Conservation (phyloP, 2,329 filamentous ascomycete species). For the Claviceps quebecensis region DNA sequence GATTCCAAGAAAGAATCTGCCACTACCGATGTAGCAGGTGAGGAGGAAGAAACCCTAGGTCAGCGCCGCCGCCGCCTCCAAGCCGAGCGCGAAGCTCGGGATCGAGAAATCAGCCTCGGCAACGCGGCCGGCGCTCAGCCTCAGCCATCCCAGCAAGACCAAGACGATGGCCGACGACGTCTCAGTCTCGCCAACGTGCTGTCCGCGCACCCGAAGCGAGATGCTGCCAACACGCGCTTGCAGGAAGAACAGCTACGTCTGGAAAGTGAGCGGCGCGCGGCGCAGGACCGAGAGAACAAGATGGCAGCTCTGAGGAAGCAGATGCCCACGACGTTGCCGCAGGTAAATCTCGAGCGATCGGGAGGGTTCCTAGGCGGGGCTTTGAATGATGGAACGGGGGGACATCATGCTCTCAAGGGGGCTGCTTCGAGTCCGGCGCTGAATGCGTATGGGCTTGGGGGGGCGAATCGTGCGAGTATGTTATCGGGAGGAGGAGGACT, state of each 20-base stretch:
- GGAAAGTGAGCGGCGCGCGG: constrained; percentile 26
- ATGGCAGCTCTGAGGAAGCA: constrained; percentile 34
- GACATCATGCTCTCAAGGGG: constrained; percentile 14
- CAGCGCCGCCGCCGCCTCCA: constrained; percentile 63
- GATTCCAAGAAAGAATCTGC: background rate
- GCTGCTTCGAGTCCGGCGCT: constrained; percentile 15
- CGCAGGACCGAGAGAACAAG: constrained; percentile 31
- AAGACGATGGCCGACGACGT: constrained; percentile 17
- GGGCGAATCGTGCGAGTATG: constrained; percentile 16
- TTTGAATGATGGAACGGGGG: constrained; percentile 40
- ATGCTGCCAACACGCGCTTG: constrained; percentile 23
- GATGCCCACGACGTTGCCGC: constrained; percentile 30
- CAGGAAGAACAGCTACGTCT: constrained; percentile 27
- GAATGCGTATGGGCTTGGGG: constrained; percentile 13
- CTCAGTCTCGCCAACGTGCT: constrained; percentile 50
- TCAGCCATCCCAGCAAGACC: constrained; percentile 12
- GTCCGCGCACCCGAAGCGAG: constrained; percentile 26
- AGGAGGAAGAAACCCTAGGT: constrained; percentile 63
- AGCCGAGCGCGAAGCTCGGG: constrained; percentile 50
- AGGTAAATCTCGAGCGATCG: constrained; percentile 17
- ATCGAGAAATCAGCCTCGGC: constrained; percentile 35
- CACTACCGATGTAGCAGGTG: background rate
- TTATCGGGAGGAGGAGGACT: constrained; percentile 16
- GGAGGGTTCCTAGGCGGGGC: constrained; percentile 36
- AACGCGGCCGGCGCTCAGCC: constrained; percentile 11